phyloP scores from a whole-genome alignment of 305 asterid species.

The Stenogyne calaminthoides region DNA sequence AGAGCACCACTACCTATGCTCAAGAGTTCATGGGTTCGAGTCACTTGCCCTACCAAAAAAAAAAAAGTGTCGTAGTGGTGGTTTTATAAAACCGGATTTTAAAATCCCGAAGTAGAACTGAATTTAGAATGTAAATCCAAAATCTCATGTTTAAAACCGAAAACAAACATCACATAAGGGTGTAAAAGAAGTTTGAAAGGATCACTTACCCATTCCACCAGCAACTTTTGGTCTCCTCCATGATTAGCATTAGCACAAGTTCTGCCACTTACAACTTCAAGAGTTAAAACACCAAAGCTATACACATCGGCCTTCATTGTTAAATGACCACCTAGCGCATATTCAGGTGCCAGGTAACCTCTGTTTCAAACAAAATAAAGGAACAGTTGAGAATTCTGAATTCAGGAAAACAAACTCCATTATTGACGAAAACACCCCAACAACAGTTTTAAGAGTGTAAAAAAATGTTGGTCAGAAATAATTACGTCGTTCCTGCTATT shows the following conservation, averaged over 20 bases:
- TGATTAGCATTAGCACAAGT: conserved; percentile 56
- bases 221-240: conserved; percentile 60
- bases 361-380: conserved; percentile 40
- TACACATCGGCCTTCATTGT: conserved; percentile 85
- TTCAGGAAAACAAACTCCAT: background rate
- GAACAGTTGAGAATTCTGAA: background rate
- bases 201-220: conserved; percentile 73
- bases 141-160: no score
- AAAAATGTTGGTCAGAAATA: no score
- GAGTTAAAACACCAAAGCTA: conserved; percentile 52
- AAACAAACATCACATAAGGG: background rate
- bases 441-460: background rate
- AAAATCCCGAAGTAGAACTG: no score
- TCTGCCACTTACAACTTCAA: conserved; percentile 57
- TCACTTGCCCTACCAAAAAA: no score
- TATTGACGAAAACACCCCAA: background rate
- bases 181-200: conserved; percentile 20
- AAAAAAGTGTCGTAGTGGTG: no score
- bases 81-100: no score
- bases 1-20: no score
- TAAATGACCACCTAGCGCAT: conserved; percentile 82
- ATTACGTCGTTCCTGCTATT: conserved; percentile 88
- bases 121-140: no score
- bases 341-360: conserved; percentile 94
- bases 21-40: no score